phyloP scores from a whole-genome alignment of 768 basidiomycete species.

The Rhodotorula babjevae region DNA sequence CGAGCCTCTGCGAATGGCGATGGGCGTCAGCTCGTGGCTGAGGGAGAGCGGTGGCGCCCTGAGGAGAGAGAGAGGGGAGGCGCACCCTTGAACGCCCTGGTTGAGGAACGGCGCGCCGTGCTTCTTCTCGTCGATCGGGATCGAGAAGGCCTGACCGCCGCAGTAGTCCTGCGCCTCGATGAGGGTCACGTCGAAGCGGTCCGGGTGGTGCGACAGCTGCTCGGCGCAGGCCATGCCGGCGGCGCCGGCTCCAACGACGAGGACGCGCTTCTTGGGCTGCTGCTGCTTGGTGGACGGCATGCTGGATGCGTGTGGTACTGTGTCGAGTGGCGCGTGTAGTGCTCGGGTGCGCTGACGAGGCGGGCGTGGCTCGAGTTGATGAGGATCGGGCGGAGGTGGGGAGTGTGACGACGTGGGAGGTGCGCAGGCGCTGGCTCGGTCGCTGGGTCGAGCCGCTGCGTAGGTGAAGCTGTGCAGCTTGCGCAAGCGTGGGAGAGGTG shows the following conservation, averaged over 20 bases:
- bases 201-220: conserved; percentile 48
- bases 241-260: conserved; percentile 51
- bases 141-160: conserved; percentile 51
- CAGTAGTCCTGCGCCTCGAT: conserved; percentile 46
- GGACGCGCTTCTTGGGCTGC: conserved; percentile 45
- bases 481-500: too few species aligned
- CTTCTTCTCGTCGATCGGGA: conserved; percentile 48
- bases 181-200: conserved; percentile 47
- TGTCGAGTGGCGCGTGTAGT: too few species aligned
- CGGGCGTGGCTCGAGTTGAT: too few species aligned
- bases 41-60: too few species aligned
- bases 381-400: too few species aligned
- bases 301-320: not conserved
- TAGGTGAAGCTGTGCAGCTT: too few species aligned
- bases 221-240: conserved; percentile 50
- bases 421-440: too few species aligned
- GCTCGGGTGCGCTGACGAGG: too few species aligned
- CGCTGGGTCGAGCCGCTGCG: too few species aligned
- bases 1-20: conserved; percentile 2
- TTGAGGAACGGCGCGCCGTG: conserved; percentile 50
- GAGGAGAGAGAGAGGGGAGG: not conserved
- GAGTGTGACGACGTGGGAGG: too few species aligned
- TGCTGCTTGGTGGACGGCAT: not conserved
- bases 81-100: conserved; percentile 50
- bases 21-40: too few species aligned